Conservation (phyloP, 495 filamentous ascomycete species). For the Xylaria flabelliformis region DNA sequence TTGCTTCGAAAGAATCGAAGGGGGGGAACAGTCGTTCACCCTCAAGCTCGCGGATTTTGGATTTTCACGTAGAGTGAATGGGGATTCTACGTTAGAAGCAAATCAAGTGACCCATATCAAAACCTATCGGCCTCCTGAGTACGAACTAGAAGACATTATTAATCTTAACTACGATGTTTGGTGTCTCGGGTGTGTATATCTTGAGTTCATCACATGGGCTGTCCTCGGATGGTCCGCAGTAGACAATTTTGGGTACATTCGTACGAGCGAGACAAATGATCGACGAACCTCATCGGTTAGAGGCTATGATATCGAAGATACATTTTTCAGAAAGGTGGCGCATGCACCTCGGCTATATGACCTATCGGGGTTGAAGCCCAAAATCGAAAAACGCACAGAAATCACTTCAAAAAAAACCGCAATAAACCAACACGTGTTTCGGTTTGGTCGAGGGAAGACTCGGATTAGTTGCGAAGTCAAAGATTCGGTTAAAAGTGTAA, state of each 20-base stretch:
- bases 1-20: slow-evolving; percentile 26
- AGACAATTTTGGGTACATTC: slow-evolving; percentile 2
- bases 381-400: neutral
- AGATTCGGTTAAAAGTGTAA: neutral
- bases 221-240: slow-evolving; percentile 20
- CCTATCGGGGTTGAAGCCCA: neutral
- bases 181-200: slow-evolving; percentile 53
- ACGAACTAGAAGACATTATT: slow-evolving; percentile 27
- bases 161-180: slow-evolving; percentile 50
- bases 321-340: neutral
- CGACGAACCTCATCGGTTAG: neutral
- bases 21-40: neutral
- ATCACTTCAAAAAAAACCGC: neutral
- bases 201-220: slow-evolving; percentile 46
- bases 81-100: slow-evolving; percentile 15
- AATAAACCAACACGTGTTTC: neutral
- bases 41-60: slow-evolving; percentile 39
- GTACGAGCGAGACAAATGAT: neutral
- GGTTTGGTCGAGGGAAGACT: neutral
- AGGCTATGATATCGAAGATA: neutral
- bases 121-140: slow-evolving; percentile 51
- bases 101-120: slow-evolving; percentile 28
- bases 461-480: neutral
- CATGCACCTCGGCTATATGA: neutral
- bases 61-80: slow-evolving; percentile 29